These are phyloP conservation scores for Candida silvatica DNA, from an alignment of 805 yeast species.

Conservation along the genomic window DNA sequence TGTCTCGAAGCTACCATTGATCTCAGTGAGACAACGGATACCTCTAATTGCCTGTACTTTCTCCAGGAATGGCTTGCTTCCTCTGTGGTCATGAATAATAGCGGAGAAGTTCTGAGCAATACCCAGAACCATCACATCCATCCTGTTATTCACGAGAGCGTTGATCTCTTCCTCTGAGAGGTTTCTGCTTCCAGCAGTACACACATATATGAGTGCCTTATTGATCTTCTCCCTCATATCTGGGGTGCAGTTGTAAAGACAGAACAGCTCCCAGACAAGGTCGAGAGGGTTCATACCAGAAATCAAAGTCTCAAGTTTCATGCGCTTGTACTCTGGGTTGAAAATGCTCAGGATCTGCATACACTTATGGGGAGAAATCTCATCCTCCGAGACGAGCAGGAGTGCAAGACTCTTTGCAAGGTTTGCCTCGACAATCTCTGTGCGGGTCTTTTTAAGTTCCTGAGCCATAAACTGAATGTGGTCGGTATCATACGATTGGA, in stretches of 20 bases:
- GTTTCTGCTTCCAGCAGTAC: slow-evolving; percentile 11
- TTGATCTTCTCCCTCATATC: slow-evolving; percentile 24
- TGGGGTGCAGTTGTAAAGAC: slow-evolving; percentile 27
- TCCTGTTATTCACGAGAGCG: slow-evolving; percentile 27
- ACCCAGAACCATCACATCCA: slow-evolving; percentile 60
- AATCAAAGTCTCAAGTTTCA: slow-evolving; percentile 25
- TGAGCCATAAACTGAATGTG: slow-evolving; percentile 56
- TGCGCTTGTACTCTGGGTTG: slow-evolving; percentile 34
- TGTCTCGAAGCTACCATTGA: slow-evolving; percentile 35
- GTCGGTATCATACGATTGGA: slow-evolving; percentile 57
- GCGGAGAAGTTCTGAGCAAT: slow-evolving; percentile 75
- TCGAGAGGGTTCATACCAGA: slow-evolving; percentile 16
- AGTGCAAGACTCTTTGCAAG: slow-evolving; percentile 49
- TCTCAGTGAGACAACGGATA: slow-evolving; percentile 53
- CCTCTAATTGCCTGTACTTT: slow-evolving; percentile 69
- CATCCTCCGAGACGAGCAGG: slow-evolving; percentile 41
- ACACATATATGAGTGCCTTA: slow-evolving; percentile 30
- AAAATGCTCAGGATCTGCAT: slow-evolving; percentile 44
- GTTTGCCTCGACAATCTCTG: slow-evolving; percentile 36
- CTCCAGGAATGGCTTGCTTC: slow-evolving; percentile 63
- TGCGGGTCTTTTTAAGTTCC: slow-evolving; percentile 31
- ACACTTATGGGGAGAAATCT: slow-evolving; percentile 40
- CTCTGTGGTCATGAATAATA: slow-evolving; percentile 64
- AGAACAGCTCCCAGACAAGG: slow-evolving; percentile 36
- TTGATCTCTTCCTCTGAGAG: slow-evolving; percentile 21